Evolutionary conservation across 208 protist genomes (phyloP), one percentile per base, ranked within the genome.

Genomic region (Leishmania lainsoni): DNA sequence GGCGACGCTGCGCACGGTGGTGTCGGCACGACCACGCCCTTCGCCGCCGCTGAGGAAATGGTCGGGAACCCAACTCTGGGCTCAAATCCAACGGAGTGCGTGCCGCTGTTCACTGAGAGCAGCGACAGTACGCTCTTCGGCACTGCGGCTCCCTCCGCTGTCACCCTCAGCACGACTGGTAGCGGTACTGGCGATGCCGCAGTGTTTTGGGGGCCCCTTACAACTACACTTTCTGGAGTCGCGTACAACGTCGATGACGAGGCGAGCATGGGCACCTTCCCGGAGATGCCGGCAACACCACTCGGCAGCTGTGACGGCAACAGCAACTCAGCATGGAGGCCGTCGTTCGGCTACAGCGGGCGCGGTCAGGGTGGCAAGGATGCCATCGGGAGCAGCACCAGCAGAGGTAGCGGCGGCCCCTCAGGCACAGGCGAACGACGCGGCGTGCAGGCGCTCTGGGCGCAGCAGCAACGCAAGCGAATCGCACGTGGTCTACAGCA

Each of bases 171-270:
- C 72, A 72, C 32, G 22, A 70, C 39, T 59, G 29, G 58, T 54
- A 52, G 58, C 56, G 56, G 26, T 10, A n/a, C 35, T 48, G 49
- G 49, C 65, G 77, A 72, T 8, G 22, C 29, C 9, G 58, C 65
- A 10, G 82, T 71, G 20, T 70, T 75, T 20, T 76, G 66, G 32
- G 78, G 78, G 2, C 82, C 77, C 0, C 82, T 82, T 14, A 82
- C 82, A 26, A 74, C 77, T 5, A 85, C 81, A 32, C 74, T 86
- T 26, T 70, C 77, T 6, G 82, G 82, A 1, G 54, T 86, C 12
- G 82, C 77, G 26, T 86, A 86, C 78, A 78, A 82, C 29, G n/a
- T 86, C 2, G 82, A 86, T 42, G 82, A 86, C n/a, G 82, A 86
- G 54, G n/a, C 42, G 35, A 82, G 66, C 66, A 59, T 59, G 5